These are phyloP conservation scores for Penicillium sp. DNA, from an alignment of 2,329 filamentous ascomycete genomes.

Conservation along the genomic window DNA sequence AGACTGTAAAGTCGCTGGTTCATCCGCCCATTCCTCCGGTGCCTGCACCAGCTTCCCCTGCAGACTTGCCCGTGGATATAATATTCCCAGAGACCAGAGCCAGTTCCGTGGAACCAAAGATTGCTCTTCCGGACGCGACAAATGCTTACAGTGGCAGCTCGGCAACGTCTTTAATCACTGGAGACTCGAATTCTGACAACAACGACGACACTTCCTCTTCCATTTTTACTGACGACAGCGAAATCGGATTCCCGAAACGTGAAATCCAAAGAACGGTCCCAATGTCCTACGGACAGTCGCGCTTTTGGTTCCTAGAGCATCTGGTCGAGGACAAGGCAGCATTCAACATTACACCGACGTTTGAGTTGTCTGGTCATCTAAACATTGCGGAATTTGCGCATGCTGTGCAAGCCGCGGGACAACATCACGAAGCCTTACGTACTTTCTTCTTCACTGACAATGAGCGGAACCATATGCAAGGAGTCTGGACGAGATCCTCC, in stretches of 20 bases:
- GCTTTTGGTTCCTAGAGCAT: conserved; percentile 38
- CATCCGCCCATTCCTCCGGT: neutral
- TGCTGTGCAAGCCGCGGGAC: conserved; percentile 32
- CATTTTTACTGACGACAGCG: conserved; percentile 4
- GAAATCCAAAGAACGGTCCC: conserved; percentile 7
- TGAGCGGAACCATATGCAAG: conserved; percentile 13
- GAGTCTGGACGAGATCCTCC: conserved; percentile 22
- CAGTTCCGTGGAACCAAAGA: neutral
- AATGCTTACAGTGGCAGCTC: conserved; percentile 11
- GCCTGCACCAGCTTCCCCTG: neutral
- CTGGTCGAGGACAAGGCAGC: conserved; percentile 35
- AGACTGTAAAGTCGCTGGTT: neutral
- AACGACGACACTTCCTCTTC: conserved; percentile 12
- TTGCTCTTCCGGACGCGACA: neutral
- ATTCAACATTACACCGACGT: conserved; percentile 39
- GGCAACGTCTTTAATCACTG: conserved; percentile 3
- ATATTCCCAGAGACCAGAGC: neutral
- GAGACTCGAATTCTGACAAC: conserved; percentile 14
- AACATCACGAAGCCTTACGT: conserved; percentile 32
- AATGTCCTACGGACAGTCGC: conserved; percentile 42
- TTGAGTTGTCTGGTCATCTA: conserved; percentile 34
- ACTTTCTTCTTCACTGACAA: conserved; percentile 28
- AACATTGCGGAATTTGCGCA: conserved; percentile 26
- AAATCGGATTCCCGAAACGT: neutral
- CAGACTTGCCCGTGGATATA: neutral